Percentiles rank a stretch among this genome's conserved stretches.
These are phyloP conservation scores for Pichia sporocuriosa DNA, from an alignment of 805 yeast genomes.

Conservation along the genomic window DNA sequence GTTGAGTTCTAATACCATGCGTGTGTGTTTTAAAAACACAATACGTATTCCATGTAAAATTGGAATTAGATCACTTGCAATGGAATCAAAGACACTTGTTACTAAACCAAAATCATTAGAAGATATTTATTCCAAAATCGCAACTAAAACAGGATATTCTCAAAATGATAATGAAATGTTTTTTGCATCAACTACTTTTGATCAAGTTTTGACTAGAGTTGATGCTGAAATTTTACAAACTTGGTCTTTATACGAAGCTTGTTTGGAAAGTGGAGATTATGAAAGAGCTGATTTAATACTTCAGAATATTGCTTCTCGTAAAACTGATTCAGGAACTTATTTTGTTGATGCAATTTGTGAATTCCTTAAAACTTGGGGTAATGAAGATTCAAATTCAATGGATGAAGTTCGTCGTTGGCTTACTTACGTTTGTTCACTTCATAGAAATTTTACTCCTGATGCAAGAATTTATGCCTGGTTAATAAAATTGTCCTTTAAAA, in stretches of 20 bases:
- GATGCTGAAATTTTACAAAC: constrained; percentile 22
- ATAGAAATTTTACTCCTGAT: constrained; percentile 19
- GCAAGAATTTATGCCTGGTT: constrained; percentile 28
- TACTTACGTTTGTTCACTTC: constrained; percentile 14
- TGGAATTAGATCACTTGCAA: constrained; percentile 9
- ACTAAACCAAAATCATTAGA: constrained; percentile 16
- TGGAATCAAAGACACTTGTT: constrained; percentile 9
- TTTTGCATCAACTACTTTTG: constrained; percentile 21
- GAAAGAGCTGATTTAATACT: constrained; percentile 66
- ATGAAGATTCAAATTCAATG: constrained; percentile 19
- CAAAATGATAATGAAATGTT: constrained; percentile 9
- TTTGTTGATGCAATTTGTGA: constrained; percentile 65
- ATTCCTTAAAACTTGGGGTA: constrained; percentile 40
- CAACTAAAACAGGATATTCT: neutral
- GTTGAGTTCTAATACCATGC: constrained; percentile 7
- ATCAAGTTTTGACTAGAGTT: constrained; percentile 24
- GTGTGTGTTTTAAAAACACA: constrained; percentile 6
- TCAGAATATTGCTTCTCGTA: constrained; percentile 42
- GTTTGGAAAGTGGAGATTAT: constrained; percentile 57
- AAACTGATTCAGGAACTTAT: constrained; percentile 27
- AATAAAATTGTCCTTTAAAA: constrained; percentile 22
- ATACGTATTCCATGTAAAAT: neutral
- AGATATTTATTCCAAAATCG: constrained; percentile 15
- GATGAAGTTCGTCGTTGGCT: constrained; percentile 23
- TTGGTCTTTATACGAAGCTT: constrained; percentile 76